A percentile compares a stretch with the other conserved stretches of the same genome.
These are phyloP conservation scores for Amanita pseudoporphyria DNA, from an alignment of 768 basidiomycete species.

Conservation along the genomic window DNA sequence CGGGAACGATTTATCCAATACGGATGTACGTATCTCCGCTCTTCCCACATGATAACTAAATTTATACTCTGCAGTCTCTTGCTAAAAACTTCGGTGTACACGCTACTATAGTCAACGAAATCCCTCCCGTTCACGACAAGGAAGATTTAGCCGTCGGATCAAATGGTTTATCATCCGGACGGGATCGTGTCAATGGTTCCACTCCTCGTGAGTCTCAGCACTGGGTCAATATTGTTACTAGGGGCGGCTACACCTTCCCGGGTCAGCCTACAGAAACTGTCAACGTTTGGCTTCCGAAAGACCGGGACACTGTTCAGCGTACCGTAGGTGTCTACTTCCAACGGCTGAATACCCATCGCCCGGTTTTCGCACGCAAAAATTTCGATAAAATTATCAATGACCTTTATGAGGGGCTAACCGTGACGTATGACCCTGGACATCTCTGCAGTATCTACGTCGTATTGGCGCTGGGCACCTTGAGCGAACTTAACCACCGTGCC, in stretches of 20 bases:
- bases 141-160: conserved; percentile 78
- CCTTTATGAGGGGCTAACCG: conserved; percentile 49
- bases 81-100: conserved; percentile 77
- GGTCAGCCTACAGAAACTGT: conserved; percentile 26
- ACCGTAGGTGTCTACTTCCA: conserved; percentile 68
- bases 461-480: conserved; percentile 72
- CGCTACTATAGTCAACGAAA: conserved; percentile 54
- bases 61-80: conserved; percentile 33
- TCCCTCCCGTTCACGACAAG: conserved; percentile 41
- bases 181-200: conserved; percentile 48
- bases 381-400: conserved; percentile 57
- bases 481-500: conserved; percentile 69
- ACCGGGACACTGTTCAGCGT: conserved; percentile 51
- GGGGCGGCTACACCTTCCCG: conserved; percentile 25
- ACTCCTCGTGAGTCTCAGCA: conserved; percentile 49
- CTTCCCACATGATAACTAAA: conserved; percentile 1
- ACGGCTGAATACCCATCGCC: conserved; percentile 72
- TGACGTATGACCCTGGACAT: conserved; percentile 63
- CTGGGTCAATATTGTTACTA: conserved; percentile 40
- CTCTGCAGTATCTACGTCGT: conserved; percentile 71
- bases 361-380: conserved; percentile 59
- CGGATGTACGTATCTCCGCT: conserved; percentile 31
- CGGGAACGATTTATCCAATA: conserved; percentile 68
- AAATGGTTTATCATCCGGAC: conserved; percentile 57
- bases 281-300: conserved; percentile 66